These are phyloP conservation scores for Fomitiporia mediterranea DNA, from an alignment of 1,284 basidiomycete species.

Conservation along the genomic window DNA sequence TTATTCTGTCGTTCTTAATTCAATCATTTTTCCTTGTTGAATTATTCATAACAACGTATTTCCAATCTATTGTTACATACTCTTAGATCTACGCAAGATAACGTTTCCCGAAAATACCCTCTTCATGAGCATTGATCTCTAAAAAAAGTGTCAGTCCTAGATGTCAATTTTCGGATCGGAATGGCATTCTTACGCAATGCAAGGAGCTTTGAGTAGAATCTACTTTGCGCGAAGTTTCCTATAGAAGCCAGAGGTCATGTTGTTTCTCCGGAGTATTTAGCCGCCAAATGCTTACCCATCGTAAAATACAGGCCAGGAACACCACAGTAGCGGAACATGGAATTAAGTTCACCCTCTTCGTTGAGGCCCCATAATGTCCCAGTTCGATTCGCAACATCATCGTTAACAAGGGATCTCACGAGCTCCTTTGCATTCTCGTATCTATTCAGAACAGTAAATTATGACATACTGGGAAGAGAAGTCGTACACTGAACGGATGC, in stretches of 20 bases:
- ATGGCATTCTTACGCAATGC: conserved; percentile 13
- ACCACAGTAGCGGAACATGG: conserved; percentile 12
- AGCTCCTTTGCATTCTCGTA: conserved; percentile 6
- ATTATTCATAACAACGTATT: too few species aligned
- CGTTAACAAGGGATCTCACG: conserved; percentile 8
- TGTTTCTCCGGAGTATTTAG: background rate
- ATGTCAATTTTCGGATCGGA: too few species aligned
- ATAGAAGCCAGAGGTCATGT: background rate
- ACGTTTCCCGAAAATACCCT: conserved; percentile 3
- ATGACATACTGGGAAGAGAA: background rate
- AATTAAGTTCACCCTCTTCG: conserved; percentile 16
- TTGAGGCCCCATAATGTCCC: conserved; percentile 12
- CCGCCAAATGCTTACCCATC: conserved; percentile 11
- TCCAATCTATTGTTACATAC: too few species aligned
- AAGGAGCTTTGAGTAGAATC: conserved; percentile 15
- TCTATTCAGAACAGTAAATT: background rate
- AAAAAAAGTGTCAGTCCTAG: background rate
- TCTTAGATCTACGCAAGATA: conserved; percentile 1
- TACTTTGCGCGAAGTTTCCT: conserved; percentile 13
- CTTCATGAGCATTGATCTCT: conserved; percentile 19
- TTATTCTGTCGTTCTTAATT: too few species aligned
- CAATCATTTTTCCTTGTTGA: too few species aligned
- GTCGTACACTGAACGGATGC: background rate
- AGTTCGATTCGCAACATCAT: background rate
- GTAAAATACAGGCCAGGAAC: conserved; percentile 15